These are phyloP conservation scores for Paracamarosporium sp. DNA, from an alignment of 2,329 filamentous ascomycete species.

Conservation along the genomic window DNA sequence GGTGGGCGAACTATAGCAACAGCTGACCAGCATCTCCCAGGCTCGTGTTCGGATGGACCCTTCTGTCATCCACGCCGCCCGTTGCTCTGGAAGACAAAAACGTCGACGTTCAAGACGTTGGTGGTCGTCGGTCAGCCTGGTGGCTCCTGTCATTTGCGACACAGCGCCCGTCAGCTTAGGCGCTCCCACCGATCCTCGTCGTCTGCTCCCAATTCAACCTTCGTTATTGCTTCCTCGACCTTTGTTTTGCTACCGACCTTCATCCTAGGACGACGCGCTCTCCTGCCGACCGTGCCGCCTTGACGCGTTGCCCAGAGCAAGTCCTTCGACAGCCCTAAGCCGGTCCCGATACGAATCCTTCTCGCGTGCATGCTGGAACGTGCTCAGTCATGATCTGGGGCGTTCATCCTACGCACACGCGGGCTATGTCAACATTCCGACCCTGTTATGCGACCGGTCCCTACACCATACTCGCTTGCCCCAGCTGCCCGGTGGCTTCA, in stretches of 20 bases:
- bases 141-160: not conserved
- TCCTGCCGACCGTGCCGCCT: not conserved
- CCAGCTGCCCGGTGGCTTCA: not conserved
- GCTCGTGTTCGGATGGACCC: not conserved
- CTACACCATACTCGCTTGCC: not conserved
- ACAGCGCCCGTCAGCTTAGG: not conserved
- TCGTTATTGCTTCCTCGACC: not conserved
- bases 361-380: not conserved
- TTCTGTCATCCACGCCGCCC: constrained; percentile 3
- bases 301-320: not conserved
- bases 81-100: not conserved
- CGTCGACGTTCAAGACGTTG: constrained; percentile 1
- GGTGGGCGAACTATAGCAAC: not conserved
- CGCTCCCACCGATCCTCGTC: constrained; percentile 2
- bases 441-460: not conserved
- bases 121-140: not conserved
- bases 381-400: constrained; percentile 2
- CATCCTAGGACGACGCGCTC: not conserved
- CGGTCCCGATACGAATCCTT: not conserved
- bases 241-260: not conserved
- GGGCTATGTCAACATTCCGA: not conserved
- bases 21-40: not conserved
- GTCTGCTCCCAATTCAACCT: not conserved
- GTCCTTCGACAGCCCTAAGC: not conserved
- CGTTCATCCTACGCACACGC: not conserved